Evolutionary conservation across 2,329 filamentous ascomycete genomes (phyloP).

Genomic region (Trichophyton simii): DNA sequence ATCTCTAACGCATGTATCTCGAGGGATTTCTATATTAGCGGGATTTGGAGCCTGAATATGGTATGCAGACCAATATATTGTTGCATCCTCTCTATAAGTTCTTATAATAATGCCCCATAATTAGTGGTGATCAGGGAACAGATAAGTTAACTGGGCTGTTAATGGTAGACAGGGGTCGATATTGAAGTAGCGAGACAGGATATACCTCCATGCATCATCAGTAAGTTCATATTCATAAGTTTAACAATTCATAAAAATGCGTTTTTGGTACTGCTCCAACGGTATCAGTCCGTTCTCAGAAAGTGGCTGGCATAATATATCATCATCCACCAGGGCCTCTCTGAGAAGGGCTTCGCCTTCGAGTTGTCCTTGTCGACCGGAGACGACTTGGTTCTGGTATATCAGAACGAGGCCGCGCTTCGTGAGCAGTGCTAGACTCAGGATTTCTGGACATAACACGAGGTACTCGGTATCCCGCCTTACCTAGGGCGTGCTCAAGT

Average conservation of each 20-base stretch:
- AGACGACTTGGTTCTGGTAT: conserved; percentile 5
- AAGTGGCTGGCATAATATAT: not conserved
- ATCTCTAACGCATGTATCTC: not conserved
- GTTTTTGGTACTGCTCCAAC: not conserved
- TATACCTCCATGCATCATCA: not conserved
- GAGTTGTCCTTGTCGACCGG: conserved; percentile 8
- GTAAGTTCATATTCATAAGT: not conserved
- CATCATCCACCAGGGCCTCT: conserved; percentile 6
- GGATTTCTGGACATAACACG: not conserved
- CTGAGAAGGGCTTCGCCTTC: conserved; percentile 11
- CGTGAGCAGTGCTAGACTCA: not conserved
- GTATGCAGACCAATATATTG: not conserved
- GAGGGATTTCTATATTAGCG: not conserved
- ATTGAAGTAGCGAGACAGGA: not conserved
- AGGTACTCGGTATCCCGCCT: conserved; percentile 8
- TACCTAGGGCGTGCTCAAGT: conserved; percentile 28
- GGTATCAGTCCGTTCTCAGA: not conserved
- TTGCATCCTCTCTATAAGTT: not conserved
- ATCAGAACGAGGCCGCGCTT: not conserved
- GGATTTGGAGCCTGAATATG: not conserved
- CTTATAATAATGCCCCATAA: not conserved
- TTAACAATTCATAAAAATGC: not conserved
- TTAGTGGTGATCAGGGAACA: not conserved
- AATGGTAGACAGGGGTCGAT: not conserved
- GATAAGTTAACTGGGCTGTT: not conserved